phyloP scores from a whole-genome alignment of 139 green algal genomes.

The Haematococcus sp. region DNA sequence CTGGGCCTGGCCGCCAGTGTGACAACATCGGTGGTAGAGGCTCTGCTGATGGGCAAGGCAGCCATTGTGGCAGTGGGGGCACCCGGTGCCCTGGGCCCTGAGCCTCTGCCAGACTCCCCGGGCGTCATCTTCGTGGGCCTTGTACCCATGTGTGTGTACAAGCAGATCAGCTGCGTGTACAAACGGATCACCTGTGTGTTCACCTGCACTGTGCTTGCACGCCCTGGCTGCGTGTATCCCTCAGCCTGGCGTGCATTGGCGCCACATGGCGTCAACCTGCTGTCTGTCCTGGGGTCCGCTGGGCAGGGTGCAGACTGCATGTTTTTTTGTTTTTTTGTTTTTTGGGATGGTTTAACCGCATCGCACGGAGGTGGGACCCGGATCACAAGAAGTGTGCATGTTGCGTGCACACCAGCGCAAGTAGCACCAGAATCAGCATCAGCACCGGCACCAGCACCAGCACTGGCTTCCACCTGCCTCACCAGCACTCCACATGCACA shows the following conservation, averaged over 20 bases:
- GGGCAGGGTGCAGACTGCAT: no score
- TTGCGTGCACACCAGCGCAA: no score
- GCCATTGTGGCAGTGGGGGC: slow-evolving; percentile 51
- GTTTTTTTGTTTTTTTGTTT: no score
- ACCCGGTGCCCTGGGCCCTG: slow-evolving; percentile 37
- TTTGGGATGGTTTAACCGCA: no score
- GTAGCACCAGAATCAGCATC: no score
- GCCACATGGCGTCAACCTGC: no score
- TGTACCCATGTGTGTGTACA: slow-evolving; percentile 32
- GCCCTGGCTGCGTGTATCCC: not conserved
- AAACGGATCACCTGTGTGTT: slow-evolving; percentile 14
- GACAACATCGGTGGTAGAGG: slow-evolving; percentile 17
- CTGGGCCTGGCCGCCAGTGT: slow-evolving; percentile 4
- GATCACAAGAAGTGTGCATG: no score
- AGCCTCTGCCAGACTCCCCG: not conserved
- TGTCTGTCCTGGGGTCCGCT: no score
- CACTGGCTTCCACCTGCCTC: no score
- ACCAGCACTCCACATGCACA: no score
- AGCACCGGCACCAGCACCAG: no score
- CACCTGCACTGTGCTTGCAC: not conserved
- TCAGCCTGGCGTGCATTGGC: not conserved
- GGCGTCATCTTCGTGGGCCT: slow-evolving; percentile 27
- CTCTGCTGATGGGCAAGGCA: slow-evolving; percentile 58
- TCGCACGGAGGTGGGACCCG: no score
- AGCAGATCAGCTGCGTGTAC: slow-evolving; percentile 11